Percentiles rank a stretch among this genome's conserved stretches.
phyloP scores from a whole-genome alignment of 2,329 filamentous ascomycete species.

The Alternaria longipes region DNA sequence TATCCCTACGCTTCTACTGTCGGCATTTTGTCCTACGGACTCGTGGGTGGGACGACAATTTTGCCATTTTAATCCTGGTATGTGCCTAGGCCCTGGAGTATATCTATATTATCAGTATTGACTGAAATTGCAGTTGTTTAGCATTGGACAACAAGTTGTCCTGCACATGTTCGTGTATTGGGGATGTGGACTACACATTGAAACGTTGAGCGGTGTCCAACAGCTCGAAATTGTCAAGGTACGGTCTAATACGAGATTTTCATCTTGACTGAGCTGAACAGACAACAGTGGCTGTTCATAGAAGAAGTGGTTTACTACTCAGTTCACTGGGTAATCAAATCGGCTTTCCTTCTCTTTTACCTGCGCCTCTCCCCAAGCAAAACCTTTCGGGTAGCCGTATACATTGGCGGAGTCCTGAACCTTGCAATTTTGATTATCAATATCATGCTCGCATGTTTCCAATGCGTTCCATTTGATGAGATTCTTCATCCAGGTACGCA shows the following conservation, averaged over 20 bases:
- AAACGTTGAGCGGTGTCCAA: conserved; percentile 6
- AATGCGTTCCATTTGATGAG: conserved; percentile 46
- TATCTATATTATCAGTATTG: neutral
- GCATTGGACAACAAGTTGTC: conserved; percentile 27
- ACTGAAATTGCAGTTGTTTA: conserved; percentile 10
- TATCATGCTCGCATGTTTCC: conserved; percentile 38
- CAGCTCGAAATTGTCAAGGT: conserved; percentile 10
- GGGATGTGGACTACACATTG: conserved; percentile 26
- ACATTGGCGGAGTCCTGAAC: conserved; percentile 37
- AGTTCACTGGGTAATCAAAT: conserved; percentile 47
- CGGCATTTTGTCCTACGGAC: conserved; percentile 24
- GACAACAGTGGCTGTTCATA: conserved; percentile 33
- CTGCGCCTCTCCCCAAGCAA: conserved; percentile 38
- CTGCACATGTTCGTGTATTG: conserved; percentile 32
- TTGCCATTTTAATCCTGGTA: conserved; percentile 22
- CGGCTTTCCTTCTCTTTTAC: conserved; percentile 49
- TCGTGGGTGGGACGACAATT: conserved; percentile 31
- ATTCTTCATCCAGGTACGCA: conserved; percentile 39
- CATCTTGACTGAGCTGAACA: neutral
- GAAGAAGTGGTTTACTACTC: conserved; percentile 47
- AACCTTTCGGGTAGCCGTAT: conserved; percentile 36
- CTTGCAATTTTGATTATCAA: conserved; percentile 34
- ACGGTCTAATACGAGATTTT: neutral
- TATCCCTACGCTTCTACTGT: conserved; percentile 29
- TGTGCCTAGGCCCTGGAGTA: neutral